Base-by-base conservation (phyloP, 2,329 filamentous ascomycete species). In the Diaporthe citri region DNA sequence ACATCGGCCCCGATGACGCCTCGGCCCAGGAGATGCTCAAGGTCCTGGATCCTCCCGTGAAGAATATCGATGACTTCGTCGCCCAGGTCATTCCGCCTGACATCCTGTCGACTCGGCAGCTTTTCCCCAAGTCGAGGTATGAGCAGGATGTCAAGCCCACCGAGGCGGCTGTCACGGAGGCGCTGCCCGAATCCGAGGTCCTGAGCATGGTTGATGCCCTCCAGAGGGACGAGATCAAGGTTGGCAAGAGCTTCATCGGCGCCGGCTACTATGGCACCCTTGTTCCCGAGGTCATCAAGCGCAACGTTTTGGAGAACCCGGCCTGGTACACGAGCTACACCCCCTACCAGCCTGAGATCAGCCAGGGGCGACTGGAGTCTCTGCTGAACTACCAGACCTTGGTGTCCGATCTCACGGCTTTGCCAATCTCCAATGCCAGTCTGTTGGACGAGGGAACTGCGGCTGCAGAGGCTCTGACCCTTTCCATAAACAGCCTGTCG, bases 251-350 rank as follows among this genome's bases (percentile, higher is more conserved):
- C 81, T 94, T 96, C 81, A 96, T 98, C 78, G 96, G 96, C 6
- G 91, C 90, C 74, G 96, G 96, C 74, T 98, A 98, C 88, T 95
- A 96, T 78, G 93, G 92, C 48, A 96, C 95, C n/a, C 90, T 93
- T 78, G 93, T 94, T 0, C 96, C 96, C 6, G 91, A 95, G 73
- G 96, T 98, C 74, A 97, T 98, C 83, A 95, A 97, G 88, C 90
- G 96, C 79, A 98, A 98, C 82, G 90, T 98, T 6, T 87, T 98
- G 75, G 95, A 98, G 88, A 96, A 94, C 83, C 96, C 96, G 7
- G 95, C 93, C 13, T 98, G 96, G 96, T 98, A 98, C 84, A 98
- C 96, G 55, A 98, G 95, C 86, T 98, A 98, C 84, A 98, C 96
- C 0, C 96, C 96, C 22, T 98, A 98, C 85, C 96, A 98, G 86